Evolutionary conservation across 768 basidiomycete species (phyloP).

Genomic region (Lentinula boryana): DNA sequence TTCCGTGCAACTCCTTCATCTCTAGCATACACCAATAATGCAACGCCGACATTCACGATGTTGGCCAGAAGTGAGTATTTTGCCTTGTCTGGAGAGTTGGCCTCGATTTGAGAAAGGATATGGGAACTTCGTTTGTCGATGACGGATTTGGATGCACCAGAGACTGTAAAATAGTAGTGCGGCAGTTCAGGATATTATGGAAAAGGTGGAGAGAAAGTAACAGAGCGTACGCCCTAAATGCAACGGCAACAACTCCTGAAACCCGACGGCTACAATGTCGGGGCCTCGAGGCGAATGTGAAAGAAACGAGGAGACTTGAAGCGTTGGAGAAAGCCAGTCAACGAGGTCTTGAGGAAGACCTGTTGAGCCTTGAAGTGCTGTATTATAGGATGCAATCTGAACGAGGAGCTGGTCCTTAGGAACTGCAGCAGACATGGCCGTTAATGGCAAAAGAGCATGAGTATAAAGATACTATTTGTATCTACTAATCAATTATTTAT

Average conservation of each 20-base stretch:
- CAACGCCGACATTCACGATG: conserved; percentile 82
- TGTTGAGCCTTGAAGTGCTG: conserved; percentile 69
- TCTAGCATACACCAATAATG: conserved; percentile 79
- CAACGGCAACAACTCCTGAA: conserved; percentile 89
- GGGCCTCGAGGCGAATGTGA: conserved; percentile 60
- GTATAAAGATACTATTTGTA: background rate
- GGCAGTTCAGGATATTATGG: conserved; percentile 4
- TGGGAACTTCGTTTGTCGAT: conserved; percentile 64
- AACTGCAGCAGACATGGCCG: conserved; percentile 3
- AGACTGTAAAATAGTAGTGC: conserved; percentile 39
- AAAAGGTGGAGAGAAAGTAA: background rate
- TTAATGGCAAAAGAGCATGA: conserved; percentile 6
- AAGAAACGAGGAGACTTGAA: conserved; percentile 71
- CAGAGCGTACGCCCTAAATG: conserved; percentile 74
- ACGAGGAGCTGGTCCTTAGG: conserved; percentile 44
- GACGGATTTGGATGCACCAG: conserved; percentile 68
- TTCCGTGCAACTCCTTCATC: conserved; percentile 60
- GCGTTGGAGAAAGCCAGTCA: conserved; percentile 84
- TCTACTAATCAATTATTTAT: background rate
- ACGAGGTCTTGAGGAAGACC: conserved; percentile 71
- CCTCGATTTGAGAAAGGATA: conserved; percentile 70
- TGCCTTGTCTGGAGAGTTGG: conserved; percentile 65
- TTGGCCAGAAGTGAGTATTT: conserved; percentile 74
- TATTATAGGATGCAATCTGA: conserved; percentile 88
- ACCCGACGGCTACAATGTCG: conserved; percentile 85